A percentile compares a stretch with the other conserved stretches of the same genome.
These are phyloP conservation scores for Monosporozyma aerobia DNA, from an alignment of 805 yeast genomes.

Conservation along the genomic window DNA sequence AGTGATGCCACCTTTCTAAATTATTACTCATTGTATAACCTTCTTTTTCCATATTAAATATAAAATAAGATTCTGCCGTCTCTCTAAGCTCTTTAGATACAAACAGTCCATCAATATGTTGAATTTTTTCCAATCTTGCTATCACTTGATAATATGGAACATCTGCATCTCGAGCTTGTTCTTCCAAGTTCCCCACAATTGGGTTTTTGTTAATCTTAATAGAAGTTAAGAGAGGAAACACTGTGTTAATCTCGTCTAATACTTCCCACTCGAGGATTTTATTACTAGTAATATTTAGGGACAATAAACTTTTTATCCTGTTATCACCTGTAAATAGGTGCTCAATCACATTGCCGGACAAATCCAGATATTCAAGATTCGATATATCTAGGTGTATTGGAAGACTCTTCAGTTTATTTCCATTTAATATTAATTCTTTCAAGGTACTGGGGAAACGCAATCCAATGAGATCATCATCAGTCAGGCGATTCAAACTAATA, in stretches of 20 bases:
- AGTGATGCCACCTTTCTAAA: conserved; percentile 34
- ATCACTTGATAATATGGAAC: conserved; percentile 30
- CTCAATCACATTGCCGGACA: conserved; percentile 9
- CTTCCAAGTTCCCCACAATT: conserved; percentile 17
- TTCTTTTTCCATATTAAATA: conserved; percentile 36
- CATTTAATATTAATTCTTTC: conserved; percentile 11
- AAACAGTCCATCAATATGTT: conserved; percentile 48
- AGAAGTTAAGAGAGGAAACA: conserved; percentile 36
- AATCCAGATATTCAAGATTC: conserved; percentile 4
- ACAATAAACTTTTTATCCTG: conserved; percentile 6
- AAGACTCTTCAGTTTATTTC: conserved; percentile 8
- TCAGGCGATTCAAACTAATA: conserved; percentile 12
- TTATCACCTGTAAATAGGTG: background rate
- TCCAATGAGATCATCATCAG: background rate
- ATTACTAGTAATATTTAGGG: conserved; percentile 48
- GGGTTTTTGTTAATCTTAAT: conserved; percentile 50
- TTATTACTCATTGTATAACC: conserved; percentile 20
- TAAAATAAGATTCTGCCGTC: conserved; percentile 62
- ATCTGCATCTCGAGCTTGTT: conserved; percentile 4
- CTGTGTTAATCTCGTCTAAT: conserved; percentile 35
- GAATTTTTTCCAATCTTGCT: conserved; percentile 37
- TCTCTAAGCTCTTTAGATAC: conserved; percentile 39
- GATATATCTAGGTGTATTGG: conserved; percentile 6
- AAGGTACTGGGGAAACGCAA: conserved; percentile 8
- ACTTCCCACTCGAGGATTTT: conserved; percentile 37